Percentiles rank a stretch among this genome's conserved stretches.
Conservation (phyloP, 495 filamentous ascomycete species). For the Aspergillus egyptiacus region DNA sequence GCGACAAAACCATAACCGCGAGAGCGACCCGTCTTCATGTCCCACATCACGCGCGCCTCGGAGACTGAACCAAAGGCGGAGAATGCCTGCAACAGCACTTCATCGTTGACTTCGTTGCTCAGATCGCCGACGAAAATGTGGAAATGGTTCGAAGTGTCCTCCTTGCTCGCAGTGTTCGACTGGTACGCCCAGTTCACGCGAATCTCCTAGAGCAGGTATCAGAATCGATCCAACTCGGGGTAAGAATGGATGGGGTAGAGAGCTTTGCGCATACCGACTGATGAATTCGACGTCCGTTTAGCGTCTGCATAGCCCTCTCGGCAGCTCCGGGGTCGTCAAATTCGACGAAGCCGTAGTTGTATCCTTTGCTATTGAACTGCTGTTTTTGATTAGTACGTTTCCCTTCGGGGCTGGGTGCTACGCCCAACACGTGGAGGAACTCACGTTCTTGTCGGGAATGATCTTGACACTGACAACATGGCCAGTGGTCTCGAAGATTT, state of each 20-base stretch:
- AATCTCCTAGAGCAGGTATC: constrained; percentile 66
- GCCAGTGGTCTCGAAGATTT: constrained; percentile 98
- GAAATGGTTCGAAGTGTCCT: constrained; percentile 98
- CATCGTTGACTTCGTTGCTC: constrained; percentile 98
- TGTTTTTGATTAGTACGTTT: constrained; percentile 14
- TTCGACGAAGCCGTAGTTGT: constrained; percentile 99
- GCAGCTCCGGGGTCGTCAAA: constrained; percentile 96
- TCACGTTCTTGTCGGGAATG: constrained; percentile 97
- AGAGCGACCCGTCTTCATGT: constrained; percentile 99
- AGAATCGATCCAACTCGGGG: constrained; percentile 2
- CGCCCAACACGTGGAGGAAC: constrained; percentile 28
- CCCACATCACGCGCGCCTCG: constrained; percentile 99
- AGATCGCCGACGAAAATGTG: constrained; percentile 99
- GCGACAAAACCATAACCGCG: constrained; percentile 98
- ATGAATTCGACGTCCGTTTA: constrained; percentile 92
- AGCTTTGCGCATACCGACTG: constrained; percentile 63
- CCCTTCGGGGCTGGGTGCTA: not conserved
- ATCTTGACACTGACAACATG: constrained; percentile 99
- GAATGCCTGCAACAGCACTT: constrained; percentile 90
- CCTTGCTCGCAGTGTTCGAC: constrained; percentile 89
- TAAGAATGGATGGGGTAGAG: not conserved
- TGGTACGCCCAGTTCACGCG: constrained; percentile 99
- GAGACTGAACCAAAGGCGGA: constrained; percentile 94
- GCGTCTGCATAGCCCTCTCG: constrained; percentile 92
- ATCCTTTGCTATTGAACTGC: constrained; percentile 81